Evolutionary conservation across 2,329 filamentous ascomycete genomes (phyloP), one percentile per base, ranked within the genome.

Genomic region (Colletotrichum endophyticum): DNA sequence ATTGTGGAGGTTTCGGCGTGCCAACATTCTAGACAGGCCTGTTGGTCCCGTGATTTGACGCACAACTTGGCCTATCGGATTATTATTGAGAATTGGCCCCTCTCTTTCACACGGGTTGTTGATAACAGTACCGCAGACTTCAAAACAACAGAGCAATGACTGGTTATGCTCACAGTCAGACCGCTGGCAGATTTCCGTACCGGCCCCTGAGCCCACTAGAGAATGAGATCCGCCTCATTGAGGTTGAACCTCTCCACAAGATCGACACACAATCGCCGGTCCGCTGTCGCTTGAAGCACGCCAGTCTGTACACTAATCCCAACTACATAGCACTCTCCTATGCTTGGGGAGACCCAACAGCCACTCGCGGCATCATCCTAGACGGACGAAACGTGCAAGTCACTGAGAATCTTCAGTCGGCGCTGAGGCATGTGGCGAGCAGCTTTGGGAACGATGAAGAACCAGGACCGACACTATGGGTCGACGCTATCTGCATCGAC

Each of bases 401-500:
- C 6, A 72, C 70, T 13, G 25, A 34, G 6, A 72, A 68, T 19
- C 12, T 72, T 1, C 22, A 68, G 34, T 57, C 62, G 5, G 70
- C 70, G 12, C 15, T 72, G 30, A 66, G 39, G 4, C 70, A 68
- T 13, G 28, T 72, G 11, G 57, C 57, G 11, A 12, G 8, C 16
- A 28, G 25, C n/a, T 30, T 19, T 22, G 9, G 25, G 6, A 22
- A 57, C 39, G 22, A 30, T 6, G 15, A 36, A 15, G 22, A 64
- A 2, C 32, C 9, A 6, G n/a, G 36, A 1, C 28, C 12, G 30
- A 57, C 25, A 16, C 64, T 72, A 8, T 72, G 70, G 70, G 63
- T 72, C 19, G 70, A 72, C 44, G 70, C 70, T 22, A 13, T 72
- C 8, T 72, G 70, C 16, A 72, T 72, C 27, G 27, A 68, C n/a